Evolutionary conservation across 352 stramenopile species (phyloP), one percentile per base, ranked within the genome.

Genomic region (Phytophthora citricola): DNA sequence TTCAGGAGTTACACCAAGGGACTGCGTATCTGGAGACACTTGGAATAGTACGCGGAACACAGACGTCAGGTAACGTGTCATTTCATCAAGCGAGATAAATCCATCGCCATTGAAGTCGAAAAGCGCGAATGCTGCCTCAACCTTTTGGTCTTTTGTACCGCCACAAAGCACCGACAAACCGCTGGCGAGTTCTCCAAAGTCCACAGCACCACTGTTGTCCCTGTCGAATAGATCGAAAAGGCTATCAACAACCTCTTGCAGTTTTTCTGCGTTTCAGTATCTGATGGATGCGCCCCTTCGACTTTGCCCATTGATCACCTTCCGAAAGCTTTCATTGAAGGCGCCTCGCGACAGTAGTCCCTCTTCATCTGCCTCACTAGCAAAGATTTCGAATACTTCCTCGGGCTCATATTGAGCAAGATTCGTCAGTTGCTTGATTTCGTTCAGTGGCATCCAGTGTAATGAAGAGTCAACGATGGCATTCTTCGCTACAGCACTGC

Each of bases 21-120:
- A 77, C 48, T 88, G 73, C 0, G 81, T 81, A 39, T 92, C 79
- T 2, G 84, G 79, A 8, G 76, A 89, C n/a, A 92, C 80, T 76
- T 90, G 82, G 48, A 92, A 96, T 3, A 97, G 73, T 14, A 96
- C 86, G 31, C 83, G 87, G 60, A 97, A 96, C 0, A 96, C 87
- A 1, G 83, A 92, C n/a, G 87, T 91, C 29, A 97, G 58, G 63
- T 97, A 97, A 14, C 80, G 87, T 17, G 83, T 87, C 85, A 97
- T 94, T 39, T 97, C 89, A 8, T 92, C 82, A 11, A 92, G 41
- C 2, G 88, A 95, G 43, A 97, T 95, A 55, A 90, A 94, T 0
- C 89, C 87, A 61, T 97, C 91, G 29, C 85, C 86, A 63, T 97
- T 94, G 51, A 94, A 92, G 59, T 97, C 91, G 59, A 96, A 94